A percentile compares a stretch with the other conserved stretches of the same genome.
Evolutionary conservation across 345 rosid species (phyloP).

Genomic region (Syzygium aqueum): DNA sequence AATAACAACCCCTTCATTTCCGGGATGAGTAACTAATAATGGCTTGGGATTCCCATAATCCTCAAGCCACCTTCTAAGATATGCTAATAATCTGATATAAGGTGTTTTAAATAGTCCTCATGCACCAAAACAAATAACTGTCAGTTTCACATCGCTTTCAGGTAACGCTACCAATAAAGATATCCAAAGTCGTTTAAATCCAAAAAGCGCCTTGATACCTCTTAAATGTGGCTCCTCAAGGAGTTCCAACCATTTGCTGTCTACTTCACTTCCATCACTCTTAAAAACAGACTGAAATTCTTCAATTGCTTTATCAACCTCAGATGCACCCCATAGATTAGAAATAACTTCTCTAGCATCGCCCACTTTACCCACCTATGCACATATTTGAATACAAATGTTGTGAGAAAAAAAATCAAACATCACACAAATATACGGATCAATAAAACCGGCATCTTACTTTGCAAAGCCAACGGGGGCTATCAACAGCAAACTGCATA

Average conservation of each 20-base stretch:
- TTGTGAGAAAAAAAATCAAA: conserved; percentile 2
- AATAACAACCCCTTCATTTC: neutral
- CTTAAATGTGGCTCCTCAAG: conserved; percentile 65
- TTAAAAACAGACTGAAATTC: conserved; percentile 48
- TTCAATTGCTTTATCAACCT: conserved; percentile 43
- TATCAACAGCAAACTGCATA: conserved; percentile 77
- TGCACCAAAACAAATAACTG: neutral
- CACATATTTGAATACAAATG: neutral
- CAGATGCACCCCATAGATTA: conserved; percentile 62
- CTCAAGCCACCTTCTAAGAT: neutral
- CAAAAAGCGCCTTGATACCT: conserved; percentile 50
- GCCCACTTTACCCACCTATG: conserved; percentile 48
- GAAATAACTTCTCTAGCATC: conserved; percentile 47
- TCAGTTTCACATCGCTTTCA: neutral
- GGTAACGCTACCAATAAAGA: neutral
- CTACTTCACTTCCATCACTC: conserved; percentile 39
- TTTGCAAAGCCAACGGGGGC: conserved; percentile 84
- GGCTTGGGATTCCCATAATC: neutral
- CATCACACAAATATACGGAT: neutral
- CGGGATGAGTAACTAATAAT: neutral
- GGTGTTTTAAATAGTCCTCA: neutral
- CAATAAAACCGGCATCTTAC: conserved; percentile 20
- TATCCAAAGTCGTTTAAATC: neutral
- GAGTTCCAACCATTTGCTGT: conserved; percentile 61
- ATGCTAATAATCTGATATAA: too few relatives aligned